phyloP scores from a whole-genome alignment of 2,329 filamentous ascomycete genomes.

The Aspergillus viridinutans region DNA sequence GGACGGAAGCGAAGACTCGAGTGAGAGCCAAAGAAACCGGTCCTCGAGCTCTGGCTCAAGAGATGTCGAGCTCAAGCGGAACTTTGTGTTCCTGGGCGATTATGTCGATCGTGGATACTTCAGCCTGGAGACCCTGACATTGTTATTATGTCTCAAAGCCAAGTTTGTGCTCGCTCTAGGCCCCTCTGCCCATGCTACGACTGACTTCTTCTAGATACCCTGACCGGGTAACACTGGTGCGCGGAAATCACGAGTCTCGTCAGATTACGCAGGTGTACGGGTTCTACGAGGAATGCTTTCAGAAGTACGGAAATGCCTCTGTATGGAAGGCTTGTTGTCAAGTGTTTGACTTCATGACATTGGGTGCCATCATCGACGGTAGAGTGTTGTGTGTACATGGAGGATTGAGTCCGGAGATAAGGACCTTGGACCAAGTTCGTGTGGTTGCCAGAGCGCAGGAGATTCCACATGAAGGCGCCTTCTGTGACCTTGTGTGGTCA shows the following conservation, averaged over 20 bases:
- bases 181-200: not conserved
- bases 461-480: slow-evolving; percentile 72
- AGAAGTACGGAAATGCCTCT: slow-evolving; percentile 72
- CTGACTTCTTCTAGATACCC: slow-evolving; percentile 52
- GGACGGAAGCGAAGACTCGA: slow-evolving; percentile 25
- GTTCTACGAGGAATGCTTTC: slow-evolving; percentile 73
- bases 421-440: slow-evolving; percentile 70
- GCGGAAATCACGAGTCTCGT: slow-evolving; percentile 71
- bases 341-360: slow-evolving; percentile 71
- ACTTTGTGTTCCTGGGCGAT: slow-evolving; percentile 69
- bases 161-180: slow-evolving; percentile 48
- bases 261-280: slow-evolving; percentile 76
- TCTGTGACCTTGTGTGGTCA: slow-evolving; percentile 73
- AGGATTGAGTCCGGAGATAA: slow-evolving; percentile 67
- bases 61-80: slow-evolving; percentile 53
- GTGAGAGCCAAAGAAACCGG: slow-evolving; percentile 18
- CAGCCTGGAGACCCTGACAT: slow-evolving; percentile 67
- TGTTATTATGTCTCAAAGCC: slow-evolving; percentile 68
- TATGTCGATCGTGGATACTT: slow-evolving; percentile 74
- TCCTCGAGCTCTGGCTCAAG: slow-evolving; percentile 28
- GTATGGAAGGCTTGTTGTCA: slow-evolving; percentile 78
- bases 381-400: slow-evolving; percentile 71
- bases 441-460: slow-evolving; percentile 71
- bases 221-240: slow-evolving; percentile 67
- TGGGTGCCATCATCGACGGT: slow-evolving; percentile 69